Evolutionary conservation across 768 basidiomycete species (phyloP).

Genomic region (Gymnopilus dilepis): DNA sequence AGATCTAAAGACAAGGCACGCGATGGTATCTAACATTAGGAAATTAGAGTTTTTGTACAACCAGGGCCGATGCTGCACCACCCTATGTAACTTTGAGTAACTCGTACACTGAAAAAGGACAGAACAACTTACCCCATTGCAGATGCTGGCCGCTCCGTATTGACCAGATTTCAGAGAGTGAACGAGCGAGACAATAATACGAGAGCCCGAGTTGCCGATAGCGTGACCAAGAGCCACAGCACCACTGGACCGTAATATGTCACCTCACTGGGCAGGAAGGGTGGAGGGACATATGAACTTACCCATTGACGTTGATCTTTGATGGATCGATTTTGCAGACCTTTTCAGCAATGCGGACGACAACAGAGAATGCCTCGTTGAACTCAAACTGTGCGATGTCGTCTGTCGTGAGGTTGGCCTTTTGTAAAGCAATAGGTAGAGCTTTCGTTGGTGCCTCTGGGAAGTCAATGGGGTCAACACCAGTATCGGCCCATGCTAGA

Average conservation of each 20-base stretch:
- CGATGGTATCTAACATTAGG: slow-evolving; percentile 23
- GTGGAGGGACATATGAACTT: slow-evolving; percentile 30
- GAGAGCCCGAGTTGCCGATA: slow-evolving; percentile 93
- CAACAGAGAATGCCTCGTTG: slow-evolving; percentile 98
- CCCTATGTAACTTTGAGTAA: slow-evolving; percentile 54
- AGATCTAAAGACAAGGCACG: slow-evolving; percentile 17
- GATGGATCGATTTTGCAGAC: slow-evolving; percentile 80
- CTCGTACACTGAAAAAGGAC: slow-evolving; percentile 13
- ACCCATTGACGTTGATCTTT: slow-evolving; percentile 93
- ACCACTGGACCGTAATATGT: slow-evolving; percentile 61
- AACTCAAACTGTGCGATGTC: slow-evolving; percentile 95
- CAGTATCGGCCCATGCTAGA: slow-evolving; percentile 94
- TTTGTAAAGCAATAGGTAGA: slow-evolving; percentile 85
- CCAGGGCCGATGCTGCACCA: slow-evolving; percentile 89
- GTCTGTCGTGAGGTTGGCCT: slow-evolving; percentile 78
- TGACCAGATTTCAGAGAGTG: slow-evolving; percentile 92
- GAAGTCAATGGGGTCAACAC: slow-evolving; percentile 97
- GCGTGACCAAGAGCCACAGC: slow-evolving; percentile 96
- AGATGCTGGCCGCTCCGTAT: slow-evolving; percentile 95
- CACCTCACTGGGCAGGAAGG: slow-evolving; percentile 14
- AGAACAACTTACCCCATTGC: slow-evolving; percentile 83
- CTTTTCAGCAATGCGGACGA: slow-evolving; percentile 90
- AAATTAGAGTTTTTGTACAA: slow-evolving; percentile 82
- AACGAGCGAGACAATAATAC: slow-evolving; percentile 91
- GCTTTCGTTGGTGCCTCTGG: slow-evolving; percentile 93